Conservation (phyloP, 331 rosid species). For the Rhamnella rubrinervis region DNA sequence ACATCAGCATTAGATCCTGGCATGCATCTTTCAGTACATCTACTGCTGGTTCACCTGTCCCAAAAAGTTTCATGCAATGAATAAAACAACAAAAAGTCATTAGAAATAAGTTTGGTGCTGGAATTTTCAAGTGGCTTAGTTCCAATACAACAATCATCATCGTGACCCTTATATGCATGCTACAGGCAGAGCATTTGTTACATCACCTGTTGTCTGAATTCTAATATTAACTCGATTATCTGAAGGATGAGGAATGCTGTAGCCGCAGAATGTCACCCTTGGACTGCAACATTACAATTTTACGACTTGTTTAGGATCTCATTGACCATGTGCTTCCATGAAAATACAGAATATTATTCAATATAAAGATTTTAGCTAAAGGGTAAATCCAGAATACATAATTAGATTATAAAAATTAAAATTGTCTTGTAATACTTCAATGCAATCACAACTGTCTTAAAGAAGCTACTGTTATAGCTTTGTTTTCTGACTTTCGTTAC, state of each 20-base stretch:
- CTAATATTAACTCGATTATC: slow-evolving; percentile 77
- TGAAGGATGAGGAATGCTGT: slow-evolving; percentile 93
- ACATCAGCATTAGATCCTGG: slow-evolving; percentile 71
- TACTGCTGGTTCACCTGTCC: slow-evolving; percentile 69
- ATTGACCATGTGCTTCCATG: slow-evolving; percentile 1
- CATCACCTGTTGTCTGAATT: slow-evolving; percentile 70
- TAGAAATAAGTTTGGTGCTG: no score
- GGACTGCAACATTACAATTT: slow-evolving; percentile 54
- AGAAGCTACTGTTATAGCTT: no score
- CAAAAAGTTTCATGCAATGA: background rate
- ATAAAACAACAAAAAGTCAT: no score
- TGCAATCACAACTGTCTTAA: no score
- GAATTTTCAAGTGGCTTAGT: background rate
- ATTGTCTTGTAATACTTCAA: no score
- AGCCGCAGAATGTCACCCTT: slow-evolving; percentile 64
- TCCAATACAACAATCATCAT: background rate
- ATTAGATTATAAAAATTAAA: background rate
- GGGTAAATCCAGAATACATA: no score
- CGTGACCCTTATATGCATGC: no score
- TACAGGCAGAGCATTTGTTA: background rate
- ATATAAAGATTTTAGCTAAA: background rate
- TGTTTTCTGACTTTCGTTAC: no score
- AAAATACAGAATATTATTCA: background rate
- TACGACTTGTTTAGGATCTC: slow-evolving; percentile 9
- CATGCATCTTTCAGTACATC: slow-evolving; percentile 71